Base-by-base conservation (phyloP, 1,139 yeast species). In the Blastobotrys arbuscula region DNA sequence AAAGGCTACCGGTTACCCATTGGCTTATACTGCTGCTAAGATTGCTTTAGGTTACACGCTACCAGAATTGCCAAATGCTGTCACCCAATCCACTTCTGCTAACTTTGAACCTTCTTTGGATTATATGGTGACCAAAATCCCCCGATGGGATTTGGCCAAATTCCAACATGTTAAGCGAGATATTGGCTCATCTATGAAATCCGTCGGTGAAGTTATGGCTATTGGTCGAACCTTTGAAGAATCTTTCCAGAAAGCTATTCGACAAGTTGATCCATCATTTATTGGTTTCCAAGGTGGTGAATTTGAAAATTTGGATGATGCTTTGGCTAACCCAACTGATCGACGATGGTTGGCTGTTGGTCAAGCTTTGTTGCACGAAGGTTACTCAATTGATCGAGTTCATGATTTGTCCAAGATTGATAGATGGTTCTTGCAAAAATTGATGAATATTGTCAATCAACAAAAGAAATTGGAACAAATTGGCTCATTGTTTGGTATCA, bases 201-300 rank as follows among this genome's bases (percentile, higher is more conserved):
- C 97, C 42, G 98, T 92, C 51, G 98, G 98, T 69, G 98, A 92
- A 72, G 98, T 92, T 53, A 92, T 92, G 98, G 95, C 97, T 49
- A 92, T 92, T 66, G 98, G 98, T 63, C 84, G 98, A 73, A 92
- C 82, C 60, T 92, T 90, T 66, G 98, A 92, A 73, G 98, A 92
- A 71, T 86, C 97, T 15, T 84, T 92, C 77, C 98, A 92, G 73
- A 92, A 92, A 76, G 98, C 98, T 49, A 84, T 92, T 60, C 83
- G 98, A 73, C 96, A 90, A 72, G 89, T 90, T 55, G 98, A 92
- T 66, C 96, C 97, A 48, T 81, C 94, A 23, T 78, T 79, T 59
- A 67, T 87, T 63, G 97, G 98, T 49, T 85, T 92, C 81, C 96
- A 90, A 73, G 96, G 96, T 59, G 84, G 79, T 61, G 78, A 79